phyloP scores from a whole-genome alignment of 1,284 basidiomycete species.

The Agaricales sp. region DNA sequence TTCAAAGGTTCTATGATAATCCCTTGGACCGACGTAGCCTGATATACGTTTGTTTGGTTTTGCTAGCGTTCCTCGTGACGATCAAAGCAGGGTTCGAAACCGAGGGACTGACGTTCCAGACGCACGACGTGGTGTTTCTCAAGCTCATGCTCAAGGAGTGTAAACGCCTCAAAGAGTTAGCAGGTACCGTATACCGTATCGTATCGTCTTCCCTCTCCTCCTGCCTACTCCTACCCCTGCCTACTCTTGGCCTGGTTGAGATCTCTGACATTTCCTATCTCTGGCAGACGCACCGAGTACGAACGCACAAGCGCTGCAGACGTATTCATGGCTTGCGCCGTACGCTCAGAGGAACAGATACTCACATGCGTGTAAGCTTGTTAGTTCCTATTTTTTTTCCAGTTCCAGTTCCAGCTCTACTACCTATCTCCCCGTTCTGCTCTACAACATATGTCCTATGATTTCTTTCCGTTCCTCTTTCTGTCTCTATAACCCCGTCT shows the following conservation, averaged over 20 bases:
- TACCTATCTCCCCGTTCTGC: not conserved
- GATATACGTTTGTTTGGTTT: not conserved
- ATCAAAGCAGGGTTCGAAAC: slow-evolving; percentile 30
- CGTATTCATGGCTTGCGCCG: slow-evolving; percentile 27
- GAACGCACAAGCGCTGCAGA: slow-evolving; percentile 10
- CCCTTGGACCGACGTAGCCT: not conserved
- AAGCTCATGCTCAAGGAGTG: slow-evolving; percentile 35
- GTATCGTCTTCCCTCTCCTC: not conserved
- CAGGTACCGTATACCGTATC: slow-evolving; percentile 21
- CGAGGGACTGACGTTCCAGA: slow-evolving; percentile 31
- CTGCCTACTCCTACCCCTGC: not conserved
- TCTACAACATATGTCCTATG: slow-evolving; percentile 6
- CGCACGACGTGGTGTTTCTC: slow-evolving; percentile 34
- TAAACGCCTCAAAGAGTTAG: slow-evolving; percentile 34
- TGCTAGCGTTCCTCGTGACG: slow-evolving; percentile 33
- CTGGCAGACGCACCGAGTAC: slow-evolving; percentile 11
- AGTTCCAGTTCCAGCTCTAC: not conserved
- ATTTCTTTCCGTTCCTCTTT: slow-evolving; percentile 6
- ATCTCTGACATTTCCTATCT: slow-evolving; percentile 3
- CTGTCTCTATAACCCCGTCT: slow-evolving; percentile 1
- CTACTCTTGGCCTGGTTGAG: not conserved
- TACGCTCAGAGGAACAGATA: slow-evolving; percentile 18
- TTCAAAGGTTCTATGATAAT: slow-evolving; percentile 21
- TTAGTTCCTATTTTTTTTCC: slow-evolving; percentile 1
- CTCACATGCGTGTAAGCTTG: slow-evolving; percentile 19